Evolutionary conservation across 768 basidiomycete genomes (phyloP).

Genomic region (Lentinus brumalis): DNA sequence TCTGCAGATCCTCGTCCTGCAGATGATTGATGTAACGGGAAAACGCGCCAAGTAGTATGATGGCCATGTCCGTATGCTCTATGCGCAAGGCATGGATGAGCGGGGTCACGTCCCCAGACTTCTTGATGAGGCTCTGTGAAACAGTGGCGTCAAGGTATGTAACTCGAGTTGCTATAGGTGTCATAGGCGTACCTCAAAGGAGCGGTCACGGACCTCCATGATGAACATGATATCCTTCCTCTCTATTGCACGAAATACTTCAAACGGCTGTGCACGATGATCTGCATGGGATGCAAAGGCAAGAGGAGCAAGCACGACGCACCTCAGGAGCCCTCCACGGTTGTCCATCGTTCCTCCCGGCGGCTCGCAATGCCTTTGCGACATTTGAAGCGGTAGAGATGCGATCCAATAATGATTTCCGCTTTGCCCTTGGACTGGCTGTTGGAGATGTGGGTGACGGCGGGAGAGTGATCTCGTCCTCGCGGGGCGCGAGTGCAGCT

Average conservation of each 20-base stretch:
- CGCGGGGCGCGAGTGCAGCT: neutral
- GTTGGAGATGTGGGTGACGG: slow-evolving; percentile 1
- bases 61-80: slow-evolving; percentile 82
- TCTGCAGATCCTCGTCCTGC: slow-evolving; percentile 73
- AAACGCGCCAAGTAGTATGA: slow-evolving; percentile 86
- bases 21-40: slow-evolving; percentile 91
- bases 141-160: neutral
- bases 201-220: slow-evolving; percentile 80
- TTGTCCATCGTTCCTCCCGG: slow-evolving; percentile 2
- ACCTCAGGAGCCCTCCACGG: slow-evolving; percentile 61
- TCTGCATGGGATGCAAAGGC: neutral
- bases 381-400: slow-evolving; percentile 11
- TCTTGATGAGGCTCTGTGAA: slow-evolving; percentile 72
- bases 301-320: slow-evolving; percentile 5
- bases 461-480: neutral
- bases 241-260: slow-evolving; percentile 86
- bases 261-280: slow-evolving; percentile 44
- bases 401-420: slow-evolving; percentile 11
- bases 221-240: slow-evolving; percentile 78
- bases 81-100: slow-evolving; percentile 90
- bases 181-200: slow-evolving; percentile 59
- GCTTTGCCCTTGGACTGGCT: slow-evolving; percentile 7
- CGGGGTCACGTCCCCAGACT: slow-evolving; percentile 84
- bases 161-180: slow-evolving; percentile 29
- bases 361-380: slow-evolving; percentile 5